These are phyloP conservation scores for Albophoma yamanashiensis DNA, from an alignment of 2,329 filamentous ascomycete species.

Conservation along the genomic window DNA sequence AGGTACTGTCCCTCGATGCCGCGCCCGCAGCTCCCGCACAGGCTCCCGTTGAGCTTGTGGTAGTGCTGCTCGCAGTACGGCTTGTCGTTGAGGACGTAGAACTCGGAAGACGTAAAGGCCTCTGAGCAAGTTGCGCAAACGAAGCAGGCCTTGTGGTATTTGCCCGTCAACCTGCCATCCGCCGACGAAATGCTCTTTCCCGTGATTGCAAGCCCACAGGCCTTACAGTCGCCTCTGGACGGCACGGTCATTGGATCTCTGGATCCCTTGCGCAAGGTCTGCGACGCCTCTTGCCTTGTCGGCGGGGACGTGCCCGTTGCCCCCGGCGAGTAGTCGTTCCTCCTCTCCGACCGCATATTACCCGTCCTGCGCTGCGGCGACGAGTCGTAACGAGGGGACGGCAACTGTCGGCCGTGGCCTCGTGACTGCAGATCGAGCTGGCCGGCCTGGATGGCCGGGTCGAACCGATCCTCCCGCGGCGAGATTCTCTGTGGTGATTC, in stretches of 20 bases:
- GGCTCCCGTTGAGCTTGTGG: slow-evolving; percentile 77
- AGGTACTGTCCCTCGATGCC: slow-evolving; percentile 94
- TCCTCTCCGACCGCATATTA: neutral
- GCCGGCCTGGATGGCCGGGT: slow-evolving; percentile 12
- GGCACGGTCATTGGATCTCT: slow-evolving; percentile 27
- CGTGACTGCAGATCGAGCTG: neutral
- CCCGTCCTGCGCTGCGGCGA: slow-evolving; percentile 1
- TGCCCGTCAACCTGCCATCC: slow-evolving; percentile 81
- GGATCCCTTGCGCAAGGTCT: slow-evolving; percentile 21
- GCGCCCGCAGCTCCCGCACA: slow-evolving; percentile 67
- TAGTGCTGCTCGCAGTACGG: slow-evolving; percentile 92
- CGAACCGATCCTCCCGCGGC: slow-evolving; percentile 9
- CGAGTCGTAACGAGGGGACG: slow-evolving; percentile 2
- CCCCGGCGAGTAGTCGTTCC: neutral
- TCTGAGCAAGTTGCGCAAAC: slow-evolving; percentile 75
- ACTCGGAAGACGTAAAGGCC: slow-evolving; percentile 78
- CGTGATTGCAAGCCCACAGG: slow-evolving; percentile 66
- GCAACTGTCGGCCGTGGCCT: slow-evolving; percentile 5
- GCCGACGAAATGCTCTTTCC: slow-evolving; percentile 92
- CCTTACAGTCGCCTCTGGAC: slow-evolving; percentile 69
- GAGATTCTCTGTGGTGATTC: slow-evolving; percentile 18
- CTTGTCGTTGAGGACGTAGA: slow-evolving; percentile 80
- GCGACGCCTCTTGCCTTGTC: neutral
- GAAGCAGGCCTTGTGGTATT: slow-evolving; percentile 93
- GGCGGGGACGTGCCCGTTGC: neutral